A percentile compares a stretch with the other conserved stretches of the same genome.
phyloP scores from a whole-genome alignment of 75 land plant genomes.

The Pinus taeda region DNA sequence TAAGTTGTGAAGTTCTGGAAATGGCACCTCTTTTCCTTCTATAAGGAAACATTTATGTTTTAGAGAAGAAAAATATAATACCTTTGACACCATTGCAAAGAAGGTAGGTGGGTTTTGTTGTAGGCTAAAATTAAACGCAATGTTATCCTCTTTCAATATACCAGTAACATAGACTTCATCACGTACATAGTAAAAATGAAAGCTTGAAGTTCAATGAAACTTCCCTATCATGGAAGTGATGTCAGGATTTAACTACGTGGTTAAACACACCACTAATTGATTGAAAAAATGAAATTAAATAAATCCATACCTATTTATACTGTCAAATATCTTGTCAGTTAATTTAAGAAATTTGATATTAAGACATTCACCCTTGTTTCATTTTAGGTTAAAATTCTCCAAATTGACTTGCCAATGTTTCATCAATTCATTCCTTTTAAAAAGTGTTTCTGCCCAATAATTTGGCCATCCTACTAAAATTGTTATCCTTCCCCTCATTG shows the following conservation, averaged over 20 bases:
- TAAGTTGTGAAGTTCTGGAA: too few species aligned
- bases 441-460: background rate
- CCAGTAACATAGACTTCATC: background rate
- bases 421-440: background rate
- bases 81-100: background rate
- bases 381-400: background rate
- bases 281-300: background rate
- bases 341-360: background rate
- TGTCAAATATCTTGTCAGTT: background rate
- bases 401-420: background rate
- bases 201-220: background rate
- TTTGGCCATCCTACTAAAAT: background rate
- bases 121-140: too few species aligned
- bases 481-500: background rate
- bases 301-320: background rate
- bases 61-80: too few species aligned
- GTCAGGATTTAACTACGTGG: background rate
- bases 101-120: too few species aligned
- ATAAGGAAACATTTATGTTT: too few species aligned
- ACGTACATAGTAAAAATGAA: background rate
- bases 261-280: background rate
- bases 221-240: background rate
- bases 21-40: too few species aligned
- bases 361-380: background rate
- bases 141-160: too few species aligned